Conservation (phyloP, 768 basidiomycete species). For the Russula sp. region DNA sequence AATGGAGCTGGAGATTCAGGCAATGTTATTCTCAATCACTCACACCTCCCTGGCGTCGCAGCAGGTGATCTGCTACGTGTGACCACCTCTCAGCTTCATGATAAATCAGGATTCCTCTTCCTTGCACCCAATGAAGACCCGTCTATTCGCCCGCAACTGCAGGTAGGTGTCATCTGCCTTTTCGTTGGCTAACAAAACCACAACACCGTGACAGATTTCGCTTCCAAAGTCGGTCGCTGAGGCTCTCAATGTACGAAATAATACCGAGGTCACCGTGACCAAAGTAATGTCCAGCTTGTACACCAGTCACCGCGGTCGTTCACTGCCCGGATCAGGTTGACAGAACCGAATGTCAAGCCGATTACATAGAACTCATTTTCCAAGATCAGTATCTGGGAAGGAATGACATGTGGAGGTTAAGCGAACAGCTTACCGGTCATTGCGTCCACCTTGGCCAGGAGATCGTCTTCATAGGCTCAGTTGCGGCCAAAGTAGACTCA, state of each 20-base stretch:
- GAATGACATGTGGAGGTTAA: slow-evolving; percentile 94
- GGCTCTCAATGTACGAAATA: slow-evolving; percentile 61
- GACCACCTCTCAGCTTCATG: slow-evolving; percentile 34
- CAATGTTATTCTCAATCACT: slow-evolving; percentile 60
- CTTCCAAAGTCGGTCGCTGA: slow-evolving; percentile 68
- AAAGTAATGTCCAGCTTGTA: slow-evolving; percentile 41
- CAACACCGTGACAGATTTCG: slow-evolving; percentile 47
- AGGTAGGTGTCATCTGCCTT: slow-evolving; percentile 33
- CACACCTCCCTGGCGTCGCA: slow-evolving; percentile 69
- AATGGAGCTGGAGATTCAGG: slow-evolving; percentile 57
- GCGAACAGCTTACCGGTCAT: slow-evolving; percentile 70
- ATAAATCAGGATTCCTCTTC: slow-evolving; percentile 48
- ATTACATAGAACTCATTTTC: slow-evolving; percentile 85
- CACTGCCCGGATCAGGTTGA: slow-evolving; percentile 48
- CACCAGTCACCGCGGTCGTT: slow-evolving; percentile 6
- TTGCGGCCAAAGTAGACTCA: slow-evolving; percentile 72
- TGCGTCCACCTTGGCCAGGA: slow-evolving; percentile 83
- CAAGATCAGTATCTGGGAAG: slow-evolving; percentile 94
- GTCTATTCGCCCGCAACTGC: slow-evolving; percentile 52
- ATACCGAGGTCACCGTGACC: slow-evolving; percentile 60
- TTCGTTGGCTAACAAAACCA: not conserved
- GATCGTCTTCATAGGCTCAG: slow-evolving; percentile 74
- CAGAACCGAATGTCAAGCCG: slow-evolving; percentile 50
- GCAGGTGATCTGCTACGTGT: slow-evolving; percentile 71
- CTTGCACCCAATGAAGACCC: slow-evolving; percentile 59